A percentile compares a stretch with the other conserved stretches of the same genome.
Evolutionary conservation across 306 rosid genomes (phyloP).

Genomic region (Purshia tridentata): DNA sequence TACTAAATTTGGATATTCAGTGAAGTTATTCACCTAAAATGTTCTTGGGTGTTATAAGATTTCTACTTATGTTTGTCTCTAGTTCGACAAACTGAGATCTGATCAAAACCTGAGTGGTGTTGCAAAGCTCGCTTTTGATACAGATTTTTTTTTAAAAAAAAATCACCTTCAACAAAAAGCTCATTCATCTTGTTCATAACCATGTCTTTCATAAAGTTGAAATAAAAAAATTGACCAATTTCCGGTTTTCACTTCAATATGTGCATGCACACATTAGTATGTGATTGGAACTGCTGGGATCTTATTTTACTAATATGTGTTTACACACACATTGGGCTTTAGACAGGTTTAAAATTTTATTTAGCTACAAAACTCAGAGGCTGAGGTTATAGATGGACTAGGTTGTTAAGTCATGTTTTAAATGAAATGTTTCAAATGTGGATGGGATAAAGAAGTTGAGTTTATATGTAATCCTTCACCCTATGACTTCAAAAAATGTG

Average conservation of each 20-base stretch:
- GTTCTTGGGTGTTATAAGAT: background rate
- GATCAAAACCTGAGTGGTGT: background rate
- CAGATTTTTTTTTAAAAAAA: too few species aligned
- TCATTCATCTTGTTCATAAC: background rate
- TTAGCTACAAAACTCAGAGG: background rate
- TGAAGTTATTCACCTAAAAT: background rate
- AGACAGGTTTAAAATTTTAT: background rate
- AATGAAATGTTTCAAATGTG: background rate
- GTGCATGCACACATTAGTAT: background rate
- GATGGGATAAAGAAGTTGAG: background rate
- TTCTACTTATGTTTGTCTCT: background rate
- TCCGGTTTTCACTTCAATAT: background rate
- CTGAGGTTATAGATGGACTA: background rate
- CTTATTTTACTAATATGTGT: background rate
- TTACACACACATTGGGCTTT: background rate
- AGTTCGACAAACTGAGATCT: too few species aligned
- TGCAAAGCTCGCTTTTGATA: background rate
- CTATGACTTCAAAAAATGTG: background rate
- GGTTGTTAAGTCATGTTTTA: too few species aligned
- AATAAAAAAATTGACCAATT: background rate
- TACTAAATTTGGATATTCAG: background rate
- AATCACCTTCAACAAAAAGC: background rate
- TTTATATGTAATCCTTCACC: background rate
- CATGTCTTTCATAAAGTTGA: background rate
- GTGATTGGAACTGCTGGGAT: background rate